Base-by-base conservation (phyloP, 768 basidiomycete genomes). In the Serendipita sp. region DNA sequence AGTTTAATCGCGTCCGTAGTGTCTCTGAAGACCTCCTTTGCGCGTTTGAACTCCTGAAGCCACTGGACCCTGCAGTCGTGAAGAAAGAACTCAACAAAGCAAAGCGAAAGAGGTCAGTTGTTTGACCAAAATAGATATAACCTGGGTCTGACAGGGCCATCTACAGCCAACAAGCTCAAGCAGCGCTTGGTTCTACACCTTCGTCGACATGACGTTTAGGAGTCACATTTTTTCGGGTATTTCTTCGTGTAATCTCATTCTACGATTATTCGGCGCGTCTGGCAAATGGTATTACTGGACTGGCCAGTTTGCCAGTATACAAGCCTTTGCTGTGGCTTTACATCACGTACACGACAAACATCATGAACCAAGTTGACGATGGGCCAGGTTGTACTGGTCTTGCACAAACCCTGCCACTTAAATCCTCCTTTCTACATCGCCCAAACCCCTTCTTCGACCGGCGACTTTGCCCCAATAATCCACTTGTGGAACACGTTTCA, bases 71-170 rank as follows among this genome's bases (percentile, higher is more conserved):
- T 5, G 88, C 92, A 30, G 94, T 93, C 34, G 76, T 97, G 69
- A 88, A 92, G 69, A 97, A 97, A 75, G 94, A 97, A 75, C 96
- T 97, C 93, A 94, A 91, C 46, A 96, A 96, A 76, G 91, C 91
- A 63, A 96, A 95, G 76, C 89, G 94, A 80, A 96, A 96, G 81
- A 95, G 92, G 92, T 89, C 67, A 63, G 78, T 74, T 32, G 15
- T 18, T n/a, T 10, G 16, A 51, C 68, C 2, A 13, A n/a, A 5
- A 51, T 8, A 13, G 41, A 5, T 51, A 8, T 5, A 18, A n/a
- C 30, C 7, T 32, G 1, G 30, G n/a, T 18, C 30, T 60, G 1
- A 60, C 56, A 32, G 0, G 10, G n/a, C 10, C 35, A n/a, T 32
- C 18, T 5, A 60, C 37, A 60, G 56, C 30, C 56, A 60, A 60